Evolutionary conservation across 768 basidiomycete species (phyloP).

Genomic region (Boletus coccyginus): DNA sequence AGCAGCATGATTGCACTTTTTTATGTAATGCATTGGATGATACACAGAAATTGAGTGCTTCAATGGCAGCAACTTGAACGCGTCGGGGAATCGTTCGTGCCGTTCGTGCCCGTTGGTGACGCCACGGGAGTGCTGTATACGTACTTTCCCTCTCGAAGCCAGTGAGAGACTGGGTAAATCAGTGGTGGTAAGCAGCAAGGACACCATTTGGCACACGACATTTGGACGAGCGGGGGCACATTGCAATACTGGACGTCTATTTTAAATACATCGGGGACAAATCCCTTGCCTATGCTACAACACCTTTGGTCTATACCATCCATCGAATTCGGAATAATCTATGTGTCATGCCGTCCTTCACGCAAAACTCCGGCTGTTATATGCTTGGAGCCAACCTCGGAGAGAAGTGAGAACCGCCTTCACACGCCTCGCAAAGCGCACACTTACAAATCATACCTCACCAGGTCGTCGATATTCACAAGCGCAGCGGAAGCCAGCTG

Average conservation of each 20-base stretch:
- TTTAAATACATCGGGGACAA: slow-evolving; percentile 12
- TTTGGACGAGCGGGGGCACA: not conserved
- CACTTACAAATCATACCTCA: slow-evolving; percentile 84
- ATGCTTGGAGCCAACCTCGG: slow-evolving; percentile 53
- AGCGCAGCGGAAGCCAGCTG: slow-evolving; percentile 79
- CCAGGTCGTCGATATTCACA: slow-evolving; percentile 77
- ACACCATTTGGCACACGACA: slow-evolving; percentile 16
- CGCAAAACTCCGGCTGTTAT: slow-evolving; percentile 17
- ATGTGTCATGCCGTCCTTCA: slow-evolving; percentile 2
- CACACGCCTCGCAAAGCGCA: not conserved
- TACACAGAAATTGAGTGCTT: not conserved
- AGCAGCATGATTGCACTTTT: not conserved
- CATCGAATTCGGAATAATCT: slow-evolving; percentile 9
- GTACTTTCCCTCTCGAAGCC: slow-evolving; percentile 90
- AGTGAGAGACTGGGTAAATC: slow-evolving; percentile 62
- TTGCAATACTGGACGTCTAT: not conserved
- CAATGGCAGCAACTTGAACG: slow-evolving; percentile 4
- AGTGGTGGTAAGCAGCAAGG: slow-evolving; percentile 47
- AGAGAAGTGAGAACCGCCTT: slow-evolving; percentile 12
- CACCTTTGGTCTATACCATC: slow-evolving; percentile 1
- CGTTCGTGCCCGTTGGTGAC: slow-evolving; percentile 38
- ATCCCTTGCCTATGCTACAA: slow-evolving; percentile 19
- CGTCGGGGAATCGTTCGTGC: slow-evolving; percentile 8
- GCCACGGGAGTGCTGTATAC: slow-evolving; percentile 59
- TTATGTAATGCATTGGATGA: not conserved